phyloP scores from a whole-genome alignment of 2,329 filamentous ascomycete genomes.

The Alternaria tenuissima region DNA sequence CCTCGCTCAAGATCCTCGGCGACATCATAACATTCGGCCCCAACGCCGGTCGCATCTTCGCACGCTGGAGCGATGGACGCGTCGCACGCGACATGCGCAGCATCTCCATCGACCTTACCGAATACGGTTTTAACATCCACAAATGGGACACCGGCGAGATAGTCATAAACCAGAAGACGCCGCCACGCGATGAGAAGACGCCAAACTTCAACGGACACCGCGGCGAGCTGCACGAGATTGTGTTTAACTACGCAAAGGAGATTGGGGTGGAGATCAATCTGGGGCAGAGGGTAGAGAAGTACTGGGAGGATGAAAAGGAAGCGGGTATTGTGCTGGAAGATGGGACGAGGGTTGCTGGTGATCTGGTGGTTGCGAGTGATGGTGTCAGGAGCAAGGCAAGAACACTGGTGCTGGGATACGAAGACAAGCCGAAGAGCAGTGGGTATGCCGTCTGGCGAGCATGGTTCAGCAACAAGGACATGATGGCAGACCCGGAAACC shows the following conservation, averaged over 20 bases:
- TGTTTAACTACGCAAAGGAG: slow-evolving; percentile 66
- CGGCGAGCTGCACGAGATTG: slow-evolving; percentile 67
- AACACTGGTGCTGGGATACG: slow-evolving; percentile 61
- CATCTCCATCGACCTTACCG: slow-evolving; percentile 61
- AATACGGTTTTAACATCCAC: slow-evolving; percentile 68
- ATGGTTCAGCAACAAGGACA: slow-evolving; percentile 52
- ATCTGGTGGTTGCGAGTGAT: slow-evolving; percentile 63
- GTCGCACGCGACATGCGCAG: slow-evolving; percentile 59
- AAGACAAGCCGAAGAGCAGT: slow-evolving; percentile 61
- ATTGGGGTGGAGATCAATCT: slow-evolving; percentile 65
- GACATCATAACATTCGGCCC: slow-evolving; percentile 70
- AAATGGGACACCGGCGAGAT: slow-evolving; percentile 68
- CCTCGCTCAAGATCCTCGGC: slow-evolving; percentile 65
- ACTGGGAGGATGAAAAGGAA: slow-evolving; percentile 62
- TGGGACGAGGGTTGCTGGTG: slow-evolving; percentile 58
- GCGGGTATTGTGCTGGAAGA: slow-evolving; percentile 62
- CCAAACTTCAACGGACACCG: slow-evolving; percentile 69
- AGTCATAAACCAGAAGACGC: slow-evolving; percentile 63
- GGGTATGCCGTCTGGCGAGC: slow-evolving; percentile 64
- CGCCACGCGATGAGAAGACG: slow-evolving; percentile 55
- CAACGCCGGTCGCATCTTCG: slow-evolving; percentile 68
- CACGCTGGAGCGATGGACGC: slow-evolving; percentile 63
- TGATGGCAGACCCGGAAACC: slow-evolving; percentile 50
- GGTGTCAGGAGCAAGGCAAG: slow-evolving; percentile 62
- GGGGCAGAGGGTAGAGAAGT: slow-evolving; percentile 60